A percentile compares a stretch with the other conserved stretches of the same genome.
phyloP scores from a whole-genome alignment of 192 early-diverging fungal species.

The Coemansia sp. region DNA sequence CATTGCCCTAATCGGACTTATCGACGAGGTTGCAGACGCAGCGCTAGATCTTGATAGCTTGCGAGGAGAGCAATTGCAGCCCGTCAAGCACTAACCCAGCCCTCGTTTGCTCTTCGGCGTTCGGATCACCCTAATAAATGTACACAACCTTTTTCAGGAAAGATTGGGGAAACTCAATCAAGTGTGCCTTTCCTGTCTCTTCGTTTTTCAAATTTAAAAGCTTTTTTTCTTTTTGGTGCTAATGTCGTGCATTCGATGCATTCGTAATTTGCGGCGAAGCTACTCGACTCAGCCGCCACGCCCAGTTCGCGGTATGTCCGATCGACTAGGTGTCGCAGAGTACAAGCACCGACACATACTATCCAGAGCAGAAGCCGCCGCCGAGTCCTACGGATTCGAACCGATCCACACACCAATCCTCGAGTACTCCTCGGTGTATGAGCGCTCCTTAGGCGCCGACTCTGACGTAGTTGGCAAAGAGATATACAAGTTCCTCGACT shows the following conservation, averaged over 20 bases:
- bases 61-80: slow-evolving; percentile 18
- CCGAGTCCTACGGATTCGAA: slow-evolving; percentile 56
- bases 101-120: neutral
- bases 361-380: slow-evolving; percentile 34
- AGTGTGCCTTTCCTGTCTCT: neutral
- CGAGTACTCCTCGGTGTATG: slow-evolving; percentile 63
- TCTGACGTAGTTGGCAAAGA: slow-evolving; percentile 72
- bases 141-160: neutral
- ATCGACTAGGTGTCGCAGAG: slow-evolving; percentile 55
- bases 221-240: neutral
- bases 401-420: slow-evolving; percentile 65
- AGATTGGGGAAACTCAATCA: neutral
- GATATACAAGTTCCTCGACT: slow-evolving; percentile 64
- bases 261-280: neutral
- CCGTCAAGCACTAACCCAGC: slow-evolving; percentile 23
- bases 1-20: slow-evolving; percentile 48
- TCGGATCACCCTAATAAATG: neutral
- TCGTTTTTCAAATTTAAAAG: neutral
- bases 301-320: slow-evolving; percentile 63
- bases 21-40: slow-evolving; percentile 40
- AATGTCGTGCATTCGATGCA: slow-evolving; percentile 5
- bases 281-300: slow-evolving; percentile 30
- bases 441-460: slow-evolving; percentile 59
- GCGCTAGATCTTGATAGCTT: slow-evolving; percentile 31
- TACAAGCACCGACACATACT: slow-evolving; percentile 52